Evolutionary conservation across 805 yeast genomes (phyloP), one percentile per base, ranked within the genome.

Genomic region (Diddensiella transvaalensis): DNA sequence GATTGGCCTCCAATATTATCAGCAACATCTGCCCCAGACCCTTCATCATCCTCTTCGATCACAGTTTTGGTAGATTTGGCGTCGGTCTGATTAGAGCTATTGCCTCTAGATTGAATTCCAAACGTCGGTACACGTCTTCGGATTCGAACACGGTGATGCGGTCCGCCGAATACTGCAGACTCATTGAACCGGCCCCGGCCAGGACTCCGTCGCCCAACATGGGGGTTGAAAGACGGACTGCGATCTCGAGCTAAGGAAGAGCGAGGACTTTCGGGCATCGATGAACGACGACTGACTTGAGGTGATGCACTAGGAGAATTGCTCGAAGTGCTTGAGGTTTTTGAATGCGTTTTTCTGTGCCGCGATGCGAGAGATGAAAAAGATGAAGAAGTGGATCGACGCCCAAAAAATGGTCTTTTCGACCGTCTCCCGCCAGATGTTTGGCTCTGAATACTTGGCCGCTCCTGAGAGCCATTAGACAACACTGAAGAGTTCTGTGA

Each of bases 381-480:
- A 0, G 63, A 59, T n/a, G 62, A 58, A 5, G 63, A 59, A 3
- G 63, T 57, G 13, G 61, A 58, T 19, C 57, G 32, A 3, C 61
- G 42, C 10, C 55, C 53, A 35, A 39, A 48, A 21, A 26, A 40
- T 8, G 59, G 60, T 24, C 59, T 24, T 18, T 47, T 15, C 33
- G 39, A 33, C 33, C 39, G 44, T 33, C 41, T 30, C 19, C 38
- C 46, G n/a, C 38, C 42, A 5, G 46, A 49, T 10, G 32, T 40
- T 18, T 33, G 32, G 37, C 11, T 17, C 26, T 18, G 45, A 23
- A 22, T 23, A 19, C 49, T 22, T n/a, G 39, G 40, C 15, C 29
- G 41, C 18, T 39, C 60, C n/a, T 47, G 57, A 4, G 61, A 58
- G 13, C 40, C 38, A 10, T 52, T 50, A 4, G 62, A 58, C 6